Conservation (phyloP, 2,329 filamentous ascomycete species). For the Plectosphaerella cucumerina region DNA sequence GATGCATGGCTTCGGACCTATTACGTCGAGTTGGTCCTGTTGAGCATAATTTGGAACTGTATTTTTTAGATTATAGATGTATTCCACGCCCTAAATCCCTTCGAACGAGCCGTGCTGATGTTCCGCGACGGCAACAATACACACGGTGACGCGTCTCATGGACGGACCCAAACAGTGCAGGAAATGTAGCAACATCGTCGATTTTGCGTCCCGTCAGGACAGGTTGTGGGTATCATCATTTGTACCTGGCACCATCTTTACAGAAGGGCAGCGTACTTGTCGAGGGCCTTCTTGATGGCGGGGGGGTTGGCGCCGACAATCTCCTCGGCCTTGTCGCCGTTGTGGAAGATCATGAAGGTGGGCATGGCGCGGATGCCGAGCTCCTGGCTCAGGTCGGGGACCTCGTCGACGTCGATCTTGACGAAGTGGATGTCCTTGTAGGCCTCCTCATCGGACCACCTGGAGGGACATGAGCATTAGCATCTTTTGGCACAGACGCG, state of each 20-base stretch:
- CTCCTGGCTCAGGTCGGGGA: constrained; percentile 70
- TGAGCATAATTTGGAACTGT: not conserved
- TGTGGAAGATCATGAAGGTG: constrained; percentile 82
- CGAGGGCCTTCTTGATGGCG: constrained; percentile 50
- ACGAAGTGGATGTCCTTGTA: constrained; percentile 65
- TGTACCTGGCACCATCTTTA: not conserved
- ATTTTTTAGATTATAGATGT: not conserved
- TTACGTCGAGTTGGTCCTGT: too few species aligned
- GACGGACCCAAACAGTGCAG: not conserved
- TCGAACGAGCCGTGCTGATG: not conserved
- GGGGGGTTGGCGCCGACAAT: constrained; percentile 78
- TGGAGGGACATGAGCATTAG: constrained; percentile 13
- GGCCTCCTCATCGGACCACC: constrained; percentile 43
- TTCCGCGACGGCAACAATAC: too few species aligned
- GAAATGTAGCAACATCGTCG: not conserved
- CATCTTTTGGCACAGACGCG: not conserved
- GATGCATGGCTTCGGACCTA: not conserved
- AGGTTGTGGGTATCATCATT: not conserved
- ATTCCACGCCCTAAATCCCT: not conserved
- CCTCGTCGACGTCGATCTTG: constrained; percentile 88
- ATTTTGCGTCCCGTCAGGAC: too few species aligned
- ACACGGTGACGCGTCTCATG: too few species aligned
- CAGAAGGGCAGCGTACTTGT: constrained; percentile 10
- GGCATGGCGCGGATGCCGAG: constrained; percentile 88
- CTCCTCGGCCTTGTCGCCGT: constrained; percentile 67